These are phyloP conservation scores for Podila clonocystis DNA, from an alignment of 192 early-diverging fungal genomes.

Conservation along the genomic window DNA sequence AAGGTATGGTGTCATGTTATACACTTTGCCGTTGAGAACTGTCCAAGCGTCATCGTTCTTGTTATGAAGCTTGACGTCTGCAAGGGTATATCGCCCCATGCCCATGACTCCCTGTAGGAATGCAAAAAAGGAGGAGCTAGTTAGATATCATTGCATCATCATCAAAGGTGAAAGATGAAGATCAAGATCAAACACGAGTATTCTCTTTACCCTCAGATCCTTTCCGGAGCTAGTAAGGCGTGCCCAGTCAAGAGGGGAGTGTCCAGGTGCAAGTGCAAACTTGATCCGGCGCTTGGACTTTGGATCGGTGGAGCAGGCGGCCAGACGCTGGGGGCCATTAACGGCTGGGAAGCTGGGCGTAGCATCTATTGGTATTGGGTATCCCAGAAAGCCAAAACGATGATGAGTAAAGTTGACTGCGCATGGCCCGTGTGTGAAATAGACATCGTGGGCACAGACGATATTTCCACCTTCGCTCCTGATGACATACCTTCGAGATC, in stretches of 20 bases:
- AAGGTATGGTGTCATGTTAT: conserved; percentile 90
- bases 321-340: conserved; percentile 43
- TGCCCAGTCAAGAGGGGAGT: conserved; percentile 94
- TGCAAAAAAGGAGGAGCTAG: neutral
- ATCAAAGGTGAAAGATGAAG: neutral
- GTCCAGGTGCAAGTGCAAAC: conserved; percentile 85
- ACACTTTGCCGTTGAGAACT: conserved; percentile 88
- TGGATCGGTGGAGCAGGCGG: conserved; percentile 48
- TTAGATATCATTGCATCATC: neutral
- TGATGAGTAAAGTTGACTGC: neutral
- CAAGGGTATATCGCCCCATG: conserved; percentile 71
- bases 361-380: conserved; percentile 6
- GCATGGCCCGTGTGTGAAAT: neutral
- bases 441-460: too few relatives aligned
- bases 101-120: conserved; percentile 60
- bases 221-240: conserved; percentile 79
- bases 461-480: too few relatives aligned
- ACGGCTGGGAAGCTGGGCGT: conserved; percentile 49
- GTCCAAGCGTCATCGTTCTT: conserved; percentile 89
- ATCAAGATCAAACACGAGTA: neutral
- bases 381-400: neutral
- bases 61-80: conserved; percentile 82
- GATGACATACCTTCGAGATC: neutral
- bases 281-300: conserved; percentile 63
- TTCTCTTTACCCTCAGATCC: conserved; percentile 69